Percentiles rank a stretch among this genome's conserved stretches.
These are phyloP conservation scores for Dianthus caryophyllus DNA, from an alignment of 148 eudicot species.

Conservation along the genomic window DNA sequence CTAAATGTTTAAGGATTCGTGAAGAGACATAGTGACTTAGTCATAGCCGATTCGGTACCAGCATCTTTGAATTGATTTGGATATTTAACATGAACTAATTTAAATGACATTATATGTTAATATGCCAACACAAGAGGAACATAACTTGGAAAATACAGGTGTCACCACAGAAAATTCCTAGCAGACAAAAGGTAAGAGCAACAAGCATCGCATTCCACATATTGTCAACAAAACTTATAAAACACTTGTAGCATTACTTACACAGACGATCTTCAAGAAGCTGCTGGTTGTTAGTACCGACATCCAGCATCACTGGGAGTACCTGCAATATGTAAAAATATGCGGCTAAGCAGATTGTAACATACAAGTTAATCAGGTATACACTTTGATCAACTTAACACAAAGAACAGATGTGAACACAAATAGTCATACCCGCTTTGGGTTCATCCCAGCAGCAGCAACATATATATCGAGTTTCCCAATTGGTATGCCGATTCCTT, in stretches of 20 bases:
- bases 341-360: neutral
- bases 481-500: slow-evolving; percentile 96
- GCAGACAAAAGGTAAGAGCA: neutral
- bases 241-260: slow-evolving; percentile 34
- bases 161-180: neutral
- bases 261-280: slow-evolving; percentile 86
- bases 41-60: neutral
- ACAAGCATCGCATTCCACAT: neutral
- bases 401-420: slow-evolving; percentile 6
- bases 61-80: neutral
- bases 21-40: no score
- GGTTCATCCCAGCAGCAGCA: slow-evolving; percentile 99
- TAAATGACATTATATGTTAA: neutral
- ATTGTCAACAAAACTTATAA: neutral
- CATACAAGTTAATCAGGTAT: neutral
- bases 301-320: slow-evolving; percentile 97
- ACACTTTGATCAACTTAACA: neutral
- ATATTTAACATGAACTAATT: neutral
- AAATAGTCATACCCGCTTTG: slow-evolving; percentile 58
- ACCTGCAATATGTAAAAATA: slow-evolving; percentile 38
- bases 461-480: slow-evolving; percentile 98
- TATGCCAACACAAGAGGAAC: neutral
- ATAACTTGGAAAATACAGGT: neutral
- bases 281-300: slow-evolving; percentile 92
- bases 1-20: no score